Conservation (phyloP, 495 filamentous ascomycete species). For the Tuber borchii region DNA sequence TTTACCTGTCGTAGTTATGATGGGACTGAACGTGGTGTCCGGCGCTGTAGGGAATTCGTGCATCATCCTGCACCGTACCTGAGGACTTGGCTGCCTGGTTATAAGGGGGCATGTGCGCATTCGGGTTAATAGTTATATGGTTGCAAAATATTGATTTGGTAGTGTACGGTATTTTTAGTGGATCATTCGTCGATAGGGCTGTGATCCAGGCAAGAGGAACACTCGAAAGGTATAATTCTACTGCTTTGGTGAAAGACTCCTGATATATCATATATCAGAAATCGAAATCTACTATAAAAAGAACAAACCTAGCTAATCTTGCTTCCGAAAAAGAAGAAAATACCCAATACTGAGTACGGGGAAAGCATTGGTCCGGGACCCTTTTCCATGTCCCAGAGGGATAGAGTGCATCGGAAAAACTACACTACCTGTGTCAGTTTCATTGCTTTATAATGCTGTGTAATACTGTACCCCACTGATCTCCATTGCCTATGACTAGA, state of each 20-base stretch:
- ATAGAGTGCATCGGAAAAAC: background rate
- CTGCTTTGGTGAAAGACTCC: background rate
- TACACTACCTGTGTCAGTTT: background rate
- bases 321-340: background rate
- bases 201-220: background rate
- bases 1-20: background rate
- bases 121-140: background rate
- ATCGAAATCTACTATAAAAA: background rate
- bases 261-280: conserved; percentile 1
- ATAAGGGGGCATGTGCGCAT: background rate
- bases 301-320: background rate
- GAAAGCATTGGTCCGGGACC: background rate
- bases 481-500: background rate
- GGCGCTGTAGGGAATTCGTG: background rate
- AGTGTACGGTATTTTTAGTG: background rate
- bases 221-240: background rate
- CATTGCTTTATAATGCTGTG: background rate
- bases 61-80: background rate
- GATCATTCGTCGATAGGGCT: background rate
- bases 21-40: background rate
- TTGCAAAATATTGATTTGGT: background rate
- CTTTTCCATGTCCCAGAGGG: background rate
- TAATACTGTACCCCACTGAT: conserved; percentile 1
- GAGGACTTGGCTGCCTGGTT: too few relatives aligned
- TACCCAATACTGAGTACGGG: background rate